Base-by-base conservation (phyloP, 768 basidiomycete genomes). In the Suillus discolor region DNA sequence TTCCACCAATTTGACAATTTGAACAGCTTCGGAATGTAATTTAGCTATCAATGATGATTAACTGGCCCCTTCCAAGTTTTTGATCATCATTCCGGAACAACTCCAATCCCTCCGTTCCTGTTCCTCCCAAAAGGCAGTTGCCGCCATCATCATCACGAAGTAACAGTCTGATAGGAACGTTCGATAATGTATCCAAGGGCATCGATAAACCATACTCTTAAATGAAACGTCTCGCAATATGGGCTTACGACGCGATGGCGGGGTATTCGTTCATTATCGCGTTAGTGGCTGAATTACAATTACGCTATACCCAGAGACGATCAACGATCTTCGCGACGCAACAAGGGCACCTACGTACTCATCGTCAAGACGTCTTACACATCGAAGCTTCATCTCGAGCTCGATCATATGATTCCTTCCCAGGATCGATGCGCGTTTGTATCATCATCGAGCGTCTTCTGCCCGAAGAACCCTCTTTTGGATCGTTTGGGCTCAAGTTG, bases 171-270 rank as follows among this genome's bases (percentile, higher is more conserved):
- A 54, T 54, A 28, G 53, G 53, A 54, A 45, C 3, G 7, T 45
- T 38, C 49, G 49, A 16, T 51, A 28, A 11, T 31, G 53, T 54
- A 31, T 31, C 53, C 53, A 54, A 2, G 28, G 51, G 4, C 51
- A 53, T 53, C 51, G 16, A 31, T 16, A 53, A 4, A 0, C 28
- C 28, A 53, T 53, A 28, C 25, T 28, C 16, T 51, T 3, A 28
- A 53, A 53, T 53, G 51, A 53, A 44, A 53, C 25, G 28, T 53
- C 51, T 53, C 28, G 51, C 51, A 25, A 31, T 16, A 54, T 54
- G 53, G 53, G 53, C 31, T 54, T 54, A 54, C 53, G 53, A 18
- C 51, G 51, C 28, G 8, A 53, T 54, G 28, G 31, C 28, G 28
- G 28, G 53, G 53, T 18, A 54, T 38, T 38, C 28, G 16, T 53